Conservation (phyloP, 164 flowering plant genomes). For the Hamamelis virginiana region DNA sequence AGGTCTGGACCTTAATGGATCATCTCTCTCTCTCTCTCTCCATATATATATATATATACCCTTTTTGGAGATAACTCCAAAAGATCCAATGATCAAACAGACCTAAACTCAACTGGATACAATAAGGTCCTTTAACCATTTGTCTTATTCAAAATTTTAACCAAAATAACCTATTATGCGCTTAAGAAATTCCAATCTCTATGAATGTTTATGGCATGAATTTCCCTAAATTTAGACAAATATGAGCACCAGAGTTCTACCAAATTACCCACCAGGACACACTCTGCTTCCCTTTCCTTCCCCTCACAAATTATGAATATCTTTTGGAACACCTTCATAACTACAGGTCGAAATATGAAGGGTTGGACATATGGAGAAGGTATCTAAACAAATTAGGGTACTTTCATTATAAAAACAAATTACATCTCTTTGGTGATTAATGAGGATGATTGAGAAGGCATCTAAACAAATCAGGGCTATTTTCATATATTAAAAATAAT, state of each 20-base stretch:
- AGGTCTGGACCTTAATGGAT: no score
- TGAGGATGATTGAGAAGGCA: background rate
- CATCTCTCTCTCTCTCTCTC: no score
- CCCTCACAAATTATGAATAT: background rate
- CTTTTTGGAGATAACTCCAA: no score
- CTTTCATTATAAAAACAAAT: no score
- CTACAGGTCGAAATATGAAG: background rate
- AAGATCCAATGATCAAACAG: no score
- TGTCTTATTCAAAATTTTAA: no score
- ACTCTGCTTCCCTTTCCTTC: background rate
- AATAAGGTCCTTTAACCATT: no score
- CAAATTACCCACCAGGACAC: background rate
- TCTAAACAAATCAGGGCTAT: background rate
- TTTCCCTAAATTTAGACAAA: background rate
- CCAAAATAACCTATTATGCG: no score
- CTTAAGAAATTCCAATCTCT: background rate
- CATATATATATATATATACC: no score
- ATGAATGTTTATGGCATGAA: background rate
- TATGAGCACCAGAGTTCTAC: no score
- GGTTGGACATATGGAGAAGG: background rate
- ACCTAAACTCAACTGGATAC: no score
- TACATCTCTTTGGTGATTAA: background rate
- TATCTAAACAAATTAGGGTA: background rate
- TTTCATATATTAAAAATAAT: no score
- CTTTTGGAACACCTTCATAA: background rate